These are phyloP conservation scores for Pharus latifolius DNA, from an alignment of 176 grass and related monocot genomes.

Conservation along the genomic window DNA sequence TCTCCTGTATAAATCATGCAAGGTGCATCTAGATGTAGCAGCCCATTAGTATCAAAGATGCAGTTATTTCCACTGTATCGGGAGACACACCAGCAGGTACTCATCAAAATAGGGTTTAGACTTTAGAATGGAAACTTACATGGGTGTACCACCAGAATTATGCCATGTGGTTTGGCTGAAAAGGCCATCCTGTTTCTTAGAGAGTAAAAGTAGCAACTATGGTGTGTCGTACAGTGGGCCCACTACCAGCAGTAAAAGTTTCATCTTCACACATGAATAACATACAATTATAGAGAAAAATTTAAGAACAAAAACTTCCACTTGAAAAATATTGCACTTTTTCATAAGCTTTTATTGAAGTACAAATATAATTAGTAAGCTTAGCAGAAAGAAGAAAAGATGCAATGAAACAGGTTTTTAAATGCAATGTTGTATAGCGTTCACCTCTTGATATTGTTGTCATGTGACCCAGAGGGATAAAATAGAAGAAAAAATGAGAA, in stretches of 20 bases:
- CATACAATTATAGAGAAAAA: slow-evolving; percentile 3
- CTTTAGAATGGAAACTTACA: not conserved
- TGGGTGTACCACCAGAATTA: not conserved
- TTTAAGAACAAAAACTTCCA: slow-evolving; percentile 6
- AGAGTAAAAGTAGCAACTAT: not conserved
- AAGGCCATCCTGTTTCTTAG: not conserved
- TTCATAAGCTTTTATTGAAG: slow-evolving; percentile 4
- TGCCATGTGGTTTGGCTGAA: not conserved
- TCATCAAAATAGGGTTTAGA: not conserved
- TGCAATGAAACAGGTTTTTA: not conserved
- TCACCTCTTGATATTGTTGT: not conserved
- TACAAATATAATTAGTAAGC: not conserved
- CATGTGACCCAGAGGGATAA: not conserved
- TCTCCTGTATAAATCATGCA: too few relatives aligned
- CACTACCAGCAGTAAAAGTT: not conserved
- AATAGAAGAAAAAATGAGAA: slow-evolving; percentile 9
- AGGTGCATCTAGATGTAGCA: not conserved
- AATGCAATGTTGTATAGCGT: not conserved
- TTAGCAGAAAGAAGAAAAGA: not conserved
- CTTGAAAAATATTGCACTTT: not conserved
- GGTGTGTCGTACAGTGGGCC: not conserved
- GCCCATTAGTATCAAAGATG: not conserved
- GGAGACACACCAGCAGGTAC: not conserved
- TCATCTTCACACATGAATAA: slow-evolving; percentile 1
- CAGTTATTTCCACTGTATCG: not conserved